Base-by-base conservation (phyloP, 768 basidiomycete species). In the Boletus fagicola region DNA sequence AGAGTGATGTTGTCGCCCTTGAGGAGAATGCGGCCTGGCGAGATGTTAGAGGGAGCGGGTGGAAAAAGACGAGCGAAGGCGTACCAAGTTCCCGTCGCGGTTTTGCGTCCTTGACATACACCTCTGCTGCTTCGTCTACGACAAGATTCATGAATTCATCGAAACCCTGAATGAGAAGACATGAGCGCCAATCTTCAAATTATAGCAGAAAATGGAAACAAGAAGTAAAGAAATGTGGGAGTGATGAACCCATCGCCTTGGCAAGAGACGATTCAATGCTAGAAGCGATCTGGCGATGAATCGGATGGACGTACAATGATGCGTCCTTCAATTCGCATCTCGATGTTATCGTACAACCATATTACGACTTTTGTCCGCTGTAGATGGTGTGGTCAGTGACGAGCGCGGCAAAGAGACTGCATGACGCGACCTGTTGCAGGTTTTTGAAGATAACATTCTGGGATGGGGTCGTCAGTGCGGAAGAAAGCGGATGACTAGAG, bases 111-210 rank as follows among this genome's bases (percentile, higher is more conserved):
- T 94, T 93, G 49, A 94, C 85, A 68, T 85, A 96, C 12, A 97
- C 87, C 73, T 99, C 96, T 51, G 84, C 83, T 44, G 95, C 93
- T 49, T 97, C 92, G 64, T 99, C 96, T 24, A 99, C 76, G 36
- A 98, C 92, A 31, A 99, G 76, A 70, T 99, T 99, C 96, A 99
- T 99, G 76, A 98, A 99, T 73, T 99, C 96, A 70, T 99, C 96
- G 66, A 99, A 99, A 40, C 96, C 95, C 96, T 98, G 68, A 12
- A 39, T 12, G 40, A 58, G 53, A 46, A 47, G 56, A 52, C 43
- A 42, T 74, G 59, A 78, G 72, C 59, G 51, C 50, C 22, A 51
- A 57, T 18, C 9, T 43, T 52, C 40, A 59, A 40, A 26, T 36
- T 18, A 44, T 18, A 24, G 10, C 16, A 53, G 20, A 62, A 44